Percentiles rank a stretch among this genome's conserved stretches.
phyloP scores from a whole-genome alignment of 1,139 yeast genomes.

The Saccharomyces pastorianus region DNA sequence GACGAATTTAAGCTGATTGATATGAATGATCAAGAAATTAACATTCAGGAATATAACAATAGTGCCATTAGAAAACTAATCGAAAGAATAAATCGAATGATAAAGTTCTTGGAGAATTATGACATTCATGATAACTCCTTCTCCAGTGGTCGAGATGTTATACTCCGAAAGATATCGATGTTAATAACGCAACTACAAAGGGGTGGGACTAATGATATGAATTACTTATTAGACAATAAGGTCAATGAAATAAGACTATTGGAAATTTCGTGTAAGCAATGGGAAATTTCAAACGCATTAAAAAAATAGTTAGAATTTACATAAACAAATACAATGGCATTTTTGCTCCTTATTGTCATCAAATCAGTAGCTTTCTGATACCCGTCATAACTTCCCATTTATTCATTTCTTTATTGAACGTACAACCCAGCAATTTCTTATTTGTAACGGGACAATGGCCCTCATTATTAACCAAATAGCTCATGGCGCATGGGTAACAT shows the following conservation, averaged over 20 bases:
- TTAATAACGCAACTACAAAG: constrained; percentile 16
- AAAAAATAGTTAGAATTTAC: neutral
- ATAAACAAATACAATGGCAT: neutral
- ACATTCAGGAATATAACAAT: constrained; percentile 6
- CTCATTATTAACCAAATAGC: constrained; percentile 48
- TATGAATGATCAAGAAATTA: neutral
- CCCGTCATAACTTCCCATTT: constrained; percentile 66
- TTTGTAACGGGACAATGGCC: constrained; percentile 88
- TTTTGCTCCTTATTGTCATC: neutral
- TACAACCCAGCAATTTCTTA: constrained; percentile 61
- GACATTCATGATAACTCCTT: constrained; percentile 1
- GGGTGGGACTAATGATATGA: constrained; percentile 20
- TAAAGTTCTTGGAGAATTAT: constrained; percentile 13
- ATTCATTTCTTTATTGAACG: constrained; percentile 47
- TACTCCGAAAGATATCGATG: constrained; percentile 18
- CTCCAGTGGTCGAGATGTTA: constrained; percentile 8
- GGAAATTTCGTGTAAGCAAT: constrained; percentile 23
- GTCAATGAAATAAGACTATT: constrained; percentile 23
- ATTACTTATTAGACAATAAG: constrained; percentile 18
- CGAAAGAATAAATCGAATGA: constrained; percentile 16
- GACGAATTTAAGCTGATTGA: neutral
- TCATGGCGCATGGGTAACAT: constrained; percentile 80
- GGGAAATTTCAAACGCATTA: constrained; percentile 19
- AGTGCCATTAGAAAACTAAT: constrained; percentile 12
- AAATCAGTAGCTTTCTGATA: constrained; percentile 58